Conservation (phyloP, 495 filamentous ascomycete species). For the Neurospora hispaniola region DNA sequence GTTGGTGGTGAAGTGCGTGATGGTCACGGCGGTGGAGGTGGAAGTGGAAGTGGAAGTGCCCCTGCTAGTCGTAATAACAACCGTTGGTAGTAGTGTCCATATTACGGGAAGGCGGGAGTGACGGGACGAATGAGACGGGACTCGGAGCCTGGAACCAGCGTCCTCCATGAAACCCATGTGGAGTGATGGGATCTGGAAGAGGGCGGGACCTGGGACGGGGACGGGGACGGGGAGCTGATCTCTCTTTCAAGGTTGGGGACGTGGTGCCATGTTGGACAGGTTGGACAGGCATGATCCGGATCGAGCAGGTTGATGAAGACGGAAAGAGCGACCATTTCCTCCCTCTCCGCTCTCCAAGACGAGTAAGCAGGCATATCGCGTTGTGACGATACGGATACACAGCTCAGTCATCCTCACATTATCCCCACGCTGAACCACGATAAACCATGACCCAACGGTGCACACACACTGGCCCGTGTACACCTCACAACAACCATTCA, state of each 20-base stretch:
- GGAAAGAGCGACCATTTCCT: neutral
- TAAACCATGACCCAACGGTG: neutral
- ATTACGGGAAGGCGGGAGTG: neutral
- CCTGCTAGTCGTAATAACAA: neutral
- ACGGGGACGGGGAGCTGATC: neutral
- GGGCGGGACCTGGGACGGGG: neutral
- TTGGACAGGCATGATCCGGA: constrained; percentile 19
- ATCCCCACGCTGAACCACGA: neutral
- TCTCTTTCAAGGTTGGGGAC: constrained; percentile 2
- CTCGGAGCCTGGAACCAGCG: neutral
- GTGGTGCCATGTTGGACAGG: constrained; percentile 15
- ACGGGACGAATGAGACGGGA: neutral
- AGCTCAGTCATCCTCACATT: neutral
- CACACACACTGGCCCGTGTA: neutral
- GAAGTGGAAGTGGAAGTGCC: neutral
- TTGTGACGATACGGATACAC: neutral
- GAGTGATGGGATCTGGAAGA: neutral
- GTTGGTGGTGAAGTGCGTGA: neutral
- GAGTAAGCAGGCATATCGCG: neutral
- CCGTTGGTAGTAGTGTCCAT: neutral
- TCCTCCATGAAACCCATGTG: neutral
- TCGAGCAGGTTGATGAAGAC: neutral
- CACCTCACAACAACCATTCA: neutral
- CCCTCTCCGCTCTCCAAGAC: neutral
- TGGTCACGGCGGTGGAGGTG: neutral